Percentiles rank a stretch among this genome's conserved stretches.
Conservation (phyloP, 208 protist genomes). For the Leishmania amazonensis region DNA sequence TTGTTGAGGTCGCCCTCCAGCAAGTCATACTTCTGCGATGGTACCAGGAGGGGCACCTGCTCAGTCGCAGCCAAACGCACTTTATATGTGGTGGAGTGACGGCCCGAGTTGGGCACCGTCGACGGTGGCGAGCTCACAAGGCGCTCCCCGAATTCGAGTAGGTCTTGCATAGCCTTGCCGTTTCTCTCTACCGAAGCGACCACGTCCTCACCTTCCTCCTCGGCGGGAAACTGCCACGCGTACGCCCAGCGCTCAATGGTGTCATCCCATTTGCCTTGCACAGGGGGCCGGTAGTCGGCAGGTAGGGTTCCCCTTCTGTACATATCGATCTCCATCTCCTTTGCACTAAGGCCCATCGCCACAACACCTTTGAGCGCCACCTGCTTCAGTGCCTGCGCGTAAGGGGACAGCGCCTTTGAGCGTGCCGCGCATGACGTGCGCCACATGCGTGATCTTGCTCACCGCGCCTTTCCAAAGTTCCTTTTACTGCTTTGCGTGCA, state of each 20-base stretch:
- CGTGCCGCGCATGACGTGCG: conserved; percentile 14
- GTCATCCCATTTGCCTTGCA: conserved; percentile 90
- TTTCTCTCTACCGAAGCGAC: conserved; percentile 58
- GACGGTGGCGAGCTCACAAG: conserved; percentile 57
- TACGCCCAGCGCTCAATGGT: conserved; percentile 92
- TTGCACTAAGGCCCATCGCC: conserved; percentile 75
- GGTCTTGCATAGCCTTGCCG: conserved; percentile 44
- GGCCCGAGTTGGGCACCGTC: conserved; percentile 42
- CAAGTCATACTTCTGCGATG: conserved; percentile 36
- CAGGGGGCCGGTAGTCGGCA: conserved; percentile 82
- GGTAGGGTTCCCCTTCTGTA: conserved; percentile 75
- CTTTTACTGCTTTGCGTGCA: background rate
- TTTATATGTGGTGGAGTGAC: conserved; percentile 46
- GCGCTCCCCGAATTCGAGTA: conserved; percentile 71
- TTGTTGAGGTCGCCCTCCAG: conserved; percentile 44
- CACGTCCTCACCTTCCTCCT: conserved; percentile 70
- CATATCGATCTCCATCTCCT: conserved; percentile 87
- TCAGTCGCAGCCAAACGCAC: background rate
- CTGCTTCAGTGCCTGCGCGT: conserved; percentile 88
- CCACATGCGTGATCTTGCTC: conserved; percentile 10
- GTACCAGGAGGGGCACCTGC: conserved; percentile 6
- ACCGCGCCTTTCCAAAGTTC: background rate
- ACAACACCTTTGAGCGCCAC: conserved; percentile 76
- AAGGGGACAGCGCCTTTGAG: conserved; percentile 78
- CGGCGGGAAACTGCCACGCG: conserved; percentile 91